Evolutionary conservation across 257 asterid genomes (phyloP), one percentile per base, ranked within the genome.

Genomic region (Solanum chiquidenum): DNA sequence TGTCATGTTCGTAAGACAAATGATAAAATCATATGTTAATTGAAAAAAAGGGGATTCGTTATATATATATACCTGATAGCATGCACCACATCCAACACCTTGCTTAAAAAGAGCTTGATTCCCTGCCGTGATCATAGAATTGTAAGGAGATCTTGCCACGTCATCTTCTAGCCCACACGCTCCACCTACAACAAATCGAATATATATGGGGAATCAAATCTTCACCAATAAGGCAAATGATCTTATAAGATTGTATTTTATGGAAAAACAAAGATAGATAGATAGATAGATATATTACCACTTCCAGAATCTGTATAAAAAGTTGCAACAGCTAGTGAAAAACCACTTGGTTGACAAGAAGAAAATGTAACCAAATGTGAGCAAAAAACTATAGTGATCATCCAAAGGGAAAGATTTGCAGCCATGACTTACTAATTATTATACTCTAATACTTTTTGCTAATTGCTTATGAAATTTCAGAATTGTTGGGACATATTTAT

Each of bases 131-230:
- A 86, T 86, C 88, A 86, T 74, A 0, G 31, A 72, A 86, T 74
- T 86, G 60, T 72, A 86, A 4, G 85, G 88, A 71, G 27, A 13
- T 6, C 3, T 4, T 12, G 74, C 85, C 25, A 86, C 85, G 18
- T 86, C 88, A 74, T 86, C 10, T 52, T 46, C 85, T 5, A 86
- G 52, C 34, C 88, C 88, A 75, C 88, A 86, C 21, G 84, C 88
- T 49, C 88, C 84, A 23, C 88, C 88, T 86, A 52, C 12, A 58
- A 58, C 68, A 58, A 58, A 58, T 21, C 5, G 4, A 58, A 58
- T 58, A 21, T 58, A 7, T 21, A 58, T 52, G 66, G 5, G 27
- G 12, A 58, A 58, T 58, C 12, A 21, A 58, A 5, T 2, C 66
- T 58, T 58, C 27, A 58, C 66, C 66, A 21, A 58, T 58, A 58